Conservation (phyloP, 768 basidiomycete genomes). For the Panellus pusillus region DNA sequence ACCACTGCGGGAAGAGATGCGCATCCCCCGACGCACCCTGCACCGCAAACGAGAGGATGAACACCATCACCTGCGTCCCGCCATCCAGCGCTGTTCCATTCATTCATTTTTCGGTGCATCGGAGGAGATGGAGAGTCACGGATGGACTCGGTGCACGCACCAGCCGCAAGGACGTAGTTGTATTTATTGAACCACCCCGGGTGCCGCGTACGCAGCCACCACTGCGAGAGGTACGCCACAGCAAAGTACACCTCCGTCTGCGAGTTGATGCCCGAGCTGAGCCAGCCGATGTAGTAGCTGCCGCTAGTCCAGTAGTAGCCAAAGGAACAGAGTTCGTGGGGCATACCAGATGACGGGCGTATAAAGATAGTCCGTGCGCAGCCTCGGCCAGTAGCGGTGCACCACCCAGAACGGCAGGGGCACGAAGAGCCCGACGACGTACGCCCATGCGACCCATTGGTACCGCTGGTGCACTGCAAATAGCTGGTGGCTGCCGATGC, state of each 20-base stretch:
- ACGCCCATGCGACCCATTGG: slow-evolving; percentile 50
- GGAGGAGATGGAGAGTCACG: too few species aligned
- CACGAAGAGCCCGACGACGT: slow-evolving; percentile 47
- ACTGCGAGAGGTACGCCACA: slow-evolving; percentile 47
- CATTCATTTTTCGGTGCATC: too few species aligned
- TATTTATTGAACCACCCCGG: slow-evolving; percentile 49
- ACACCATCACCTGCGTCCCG: slow-evolving; percentile 54
- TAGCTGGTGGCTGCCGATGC: slow-evolving; percentile 34
- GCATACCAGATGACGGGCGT: slow-evolving; percentile 46
- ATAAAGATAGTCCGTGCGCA: slow-evolving; percentile 46
- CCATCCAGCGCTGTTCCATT: slow-evolving; percentile 30
- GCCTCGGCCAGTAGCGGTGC: slow-evolving; percentile 44
- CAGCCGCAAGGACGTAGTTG: slow-evolving; percentile 41
- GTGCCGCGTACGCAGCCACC: slow-evolving; percentile 44
- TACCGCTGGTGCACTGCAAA: slow-evolving; percentile 46
- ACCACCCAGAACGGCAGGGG: slow-evolving; percentile 56
- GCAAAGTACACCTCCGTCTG: slow-evolving; percentile 41
- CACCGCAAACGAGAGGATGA: slow-evolving; percentile 51
- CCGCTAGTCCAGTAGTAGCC: neutral
- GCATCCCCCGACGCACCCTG: slow-evolving; percentile 50
- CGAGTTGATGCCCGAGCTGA: slow-evolving; percentile 52
- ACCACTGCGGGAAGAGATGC: slow-evolving; percentile 56
- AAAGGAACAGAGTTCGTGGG: neutral
- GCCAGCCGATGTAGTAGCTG: slow-evolving; percentile 49
- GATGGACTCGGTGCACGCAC: neutral